A percentile compares a stretch with the other conserved stretches of the same genome.
Evolutionary conservation across 2,329 filamentous ascomycete genomes (phyloP).

Genomic region (Falciphora oryzae): DNA sequence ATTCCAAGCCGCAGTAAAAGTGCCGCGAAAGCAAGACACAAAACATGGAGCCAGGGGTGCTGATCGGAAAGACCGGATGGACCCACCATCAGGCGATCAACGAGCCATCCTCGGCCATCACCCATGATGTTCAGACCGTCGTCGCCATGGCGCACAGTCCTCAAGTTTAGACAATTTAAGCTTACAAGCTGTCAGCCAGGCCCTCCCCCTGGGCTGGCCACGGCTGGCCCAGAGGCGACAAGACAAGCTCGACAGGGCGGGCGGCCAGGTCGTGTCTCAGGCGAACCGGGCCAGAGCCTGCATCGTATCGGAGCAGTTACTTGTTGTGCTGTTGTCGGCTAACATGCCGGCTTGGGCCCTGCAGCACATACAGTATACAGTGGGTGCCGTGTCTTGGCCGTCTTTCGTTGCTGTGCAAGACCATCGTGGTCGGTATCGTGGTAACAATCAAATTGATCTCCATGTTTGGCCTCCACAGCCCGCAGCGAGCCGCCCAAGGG

Average conservation of each 20-base stretch:
- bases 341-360: too few species aligned
- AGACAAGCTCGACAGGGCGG: background rate
- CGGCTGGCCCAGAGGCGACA: too few species aligned
- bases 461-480: too few species aligned
- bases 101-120: background rate
- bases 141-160: background rate
- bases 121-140: background rate
- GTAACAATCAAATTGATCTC: too few species aligned
- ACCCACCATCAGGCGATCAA: constrained; percentile 1
- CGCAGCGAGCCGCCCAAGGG: too few species aligned
- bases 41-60: background rate
- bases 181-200: background rate
- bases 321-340: background rate
- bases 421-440: too few species aligned
- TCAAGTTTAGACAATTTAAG: background rate
- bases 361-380: too few species aligned
- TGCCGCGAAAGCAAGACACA: background rate
- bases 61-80: background rate
- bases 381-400: too few species aligned
- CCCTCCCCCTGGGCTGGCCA: too few species aligned
- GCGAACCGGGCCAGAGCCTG: background rate
- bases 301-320: background rate
- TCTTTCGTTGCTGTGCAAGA: too few species aligned
- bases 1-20: background rate
- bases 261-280: background rate